Evolutionary conservation across 495 filamentous ascomycete genomes (phyloP), one percentile per base, ranked within the genome.

Genomic region (Antarctomyces pellizariae): DNA sequence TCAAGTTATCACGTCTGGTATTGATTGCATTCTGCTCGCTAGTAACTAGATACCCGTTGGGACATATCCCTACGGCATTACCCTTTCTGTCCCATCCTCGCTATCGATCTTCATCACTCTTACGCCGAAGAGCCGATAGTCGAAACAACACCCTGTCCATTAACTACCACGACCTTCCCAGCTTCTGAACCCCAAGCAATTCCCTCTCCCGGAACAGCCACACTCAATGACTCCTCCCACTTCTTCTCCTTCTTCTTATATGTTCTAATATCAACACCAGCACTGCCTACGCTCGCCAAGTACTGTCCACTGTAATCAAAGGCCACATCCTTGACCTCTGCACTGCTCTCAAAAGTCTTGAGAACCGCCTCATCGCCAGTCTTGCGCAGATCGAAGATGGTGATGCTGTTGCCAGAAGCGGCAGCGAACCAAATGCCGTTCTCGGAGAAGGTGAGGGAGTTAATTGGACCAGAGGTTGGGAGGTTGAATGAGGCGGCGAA

Each of bases 271-370:
- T 72, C 74, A 24, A 92, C 52, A 4, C 80, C 79, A 23, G 70
- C 67, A 1, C 75, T 63, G 0, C 89, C 89, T 9, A 64, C 75
- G 11, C 74, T 71, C 10, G 83, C 71, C 10, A 95, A 59, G 50
- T 75, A 97, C 46, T 95, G 86, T 13, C 83, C 86, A 11, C 75
- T 86, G 54, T 90, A 92, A 41, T 97, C 86, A 79, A 80, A 97
- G 25, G 59, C 54, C 31, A 92, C 56, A 14, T 59, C 62, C 24
- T 68, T 56, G 26, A 90, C 64, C 23, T 62, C 59, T 35, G 64
- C 70, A 19, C 80, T 84, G 29, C 75, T 73, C 22, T 93, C 79
- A 11, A 95, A 55, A 15, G 70, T 62, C 57, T 89, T 86, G 35
- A 65, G 64, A 36, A 64, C 55, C 24, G 69, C 66, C 17, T 70